These are phyloP conservation scores for Suillus alpinus DNA, from an alignment of 768 basidiomycete species.

Conservation along the genomic window DNA sequence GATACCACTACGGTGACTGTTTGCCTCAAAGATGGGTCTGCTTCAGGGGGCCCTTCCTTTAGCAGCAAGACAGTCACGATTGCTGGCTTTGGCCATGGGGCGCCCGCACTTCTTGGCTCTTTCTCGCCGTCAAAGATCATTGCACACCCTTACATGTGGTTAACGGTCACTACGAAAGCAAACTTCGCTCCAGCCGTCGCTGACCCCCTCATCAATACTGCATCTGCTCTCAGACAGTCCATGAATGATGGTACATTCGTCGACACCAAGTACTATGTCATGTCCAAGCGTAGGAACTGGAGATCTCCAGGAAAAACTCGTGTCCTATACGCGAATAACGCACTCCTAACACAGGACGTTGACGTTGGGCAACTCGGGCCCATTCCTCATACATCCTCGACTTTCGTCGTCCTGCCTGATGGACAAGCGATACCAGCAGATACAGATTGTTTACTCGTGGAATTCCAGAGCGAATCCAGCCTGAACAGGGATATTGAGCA, in stretches of 20 bases:
- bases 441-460: neutral
- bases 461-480: neutral
- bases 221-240: constrained; percentile 21
- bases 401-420: constrained; percentile 17
- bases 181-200: constrained; percentile 6
- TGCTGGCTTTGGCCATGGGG: constrained; percentile 23
- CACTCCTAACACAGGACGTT: neutral
- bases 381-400: neutral
- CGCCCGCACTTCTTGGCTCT: constrained; percentile 23
- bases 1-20: constrained; percentile 16
- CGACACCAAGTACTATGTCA: constrained; percentile 29
- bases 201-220: constrained; percentile 14
- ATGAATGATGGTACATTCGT: constrained; percentile 26
- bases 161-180: constrained; percentile 19
- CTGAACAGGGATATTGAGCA: neutral
- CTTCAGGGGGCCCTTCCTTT: constrained; percentile 5
- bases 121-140: constrained; percentile 14
- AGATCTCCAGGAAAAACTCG: constrained; percentile 19
- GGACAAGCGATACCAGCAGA: neutral
- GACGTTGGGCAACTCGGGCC: neutral
- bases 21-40: constrained; percentile 6
- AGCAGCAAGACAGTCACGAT: constrained; percentile 17
- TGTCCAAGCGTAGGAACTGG: constrained; percentile 17
- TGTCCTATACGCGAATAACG: constrained; percentile 20
- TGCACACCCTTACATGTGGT: constrained; percentile 16